A percentile compares a stretch with the other conserved stretches of the same genome.
phyloP scores from a whole-genome alignment of 768 basidiomycete species.

The Lentinula boryana region DNA sequence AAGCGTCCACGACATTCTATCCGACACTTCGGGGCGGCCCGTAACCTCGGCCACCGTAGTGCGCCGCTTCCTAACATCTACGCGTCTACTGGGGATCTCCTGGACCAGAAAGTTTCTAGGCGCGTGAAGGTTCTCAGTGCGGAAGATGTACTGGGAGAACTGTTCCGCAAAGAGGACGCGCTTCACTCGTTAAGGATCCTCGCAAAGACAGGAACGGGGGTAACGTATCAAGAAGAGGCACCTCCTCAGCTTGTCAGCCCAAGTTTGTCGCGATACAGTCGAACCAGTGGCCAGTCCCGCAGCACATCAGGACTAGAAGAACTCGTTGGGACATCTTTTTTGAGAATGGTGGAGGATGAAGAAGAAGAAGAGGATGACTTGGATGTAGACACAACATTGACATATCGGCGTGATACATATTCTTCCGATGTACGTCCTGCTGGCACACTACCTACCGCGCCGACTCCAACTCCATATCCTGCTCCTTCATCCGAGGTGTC shows the following conservation, averaged over 20 bases:
- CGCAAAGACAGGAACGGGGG: not conserved
- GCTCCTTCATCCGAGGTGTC: not conserved
- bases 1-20: not conserved
- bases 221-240: not conserved
- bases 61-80: not conserved
- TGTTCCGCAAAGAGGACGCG: constrained; percentile 2
- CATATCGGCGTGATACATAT: not conserved
- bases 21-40: not conserved
- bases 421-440: not conserved
- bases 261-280: not conserved
- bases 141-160: constrained; percentile 1
- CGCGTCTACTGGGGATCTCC: not conserved
- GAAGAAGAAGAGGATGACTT: not conserved
- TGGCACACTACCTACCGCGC: not conserved
- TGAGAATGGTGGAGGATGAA: not conserved
- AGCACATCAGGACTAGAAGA: not conserved
- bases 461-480: not conserved
- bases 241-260: not conserved
- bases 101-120: not conserved
- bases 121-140: not conserved
- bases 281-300: not conserved
- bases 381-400: not conserved
- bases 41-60: not conserved
- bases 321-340: not conserved
- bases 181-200: not conserved